Percentiles rank a stretch among this genome's conserved stretches.
Conservation (phyloP, 1,139 yeast genomes). For the Candida tunisiensis region DNA sequence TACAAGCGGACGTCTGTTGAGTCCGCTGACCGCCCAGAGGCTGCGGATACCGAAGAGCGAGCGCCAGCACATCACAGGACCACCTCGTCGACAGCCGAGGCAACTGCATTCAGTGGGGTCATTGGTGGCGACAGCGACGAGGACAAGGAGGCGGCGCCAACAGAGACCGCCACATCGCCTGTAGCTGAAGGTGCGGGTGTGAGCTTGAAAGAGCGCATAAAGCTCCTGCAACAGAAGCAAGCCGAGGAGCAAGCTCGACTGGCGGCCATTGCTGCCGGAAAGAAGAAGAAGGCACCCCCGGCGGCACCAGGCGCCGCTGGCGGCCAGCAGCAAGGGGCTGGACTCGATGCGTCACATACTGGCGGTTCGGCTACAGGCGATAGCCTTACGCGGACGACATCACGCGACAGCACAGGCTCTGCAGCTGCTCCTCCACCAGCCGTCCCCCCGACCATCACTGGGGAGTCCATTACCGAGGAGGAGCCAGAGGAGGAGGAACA, state of each 20-base stretch:
- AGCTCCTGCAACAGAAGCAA: conserved; percentile 66
- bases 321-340: not conserved
- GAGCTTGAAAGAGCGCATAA: conserved; percentile 77
- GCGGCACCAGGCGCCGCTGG: not conserved
- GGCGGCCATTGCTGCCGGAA: conserved; percentile 40
- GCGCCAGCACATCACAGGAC: not conserved
- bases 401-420: no score
- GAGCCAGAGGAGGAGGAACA: conserved; percentile 18
- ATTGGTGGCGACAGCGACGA: not conserved
- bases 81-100: not conserved
- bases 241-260: conserved; percentile 65
- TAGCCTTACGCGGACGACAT: no score
- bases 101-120: no score
- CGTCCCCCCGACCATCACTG: not conserved
- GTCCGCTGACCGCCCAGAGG: not conserved
- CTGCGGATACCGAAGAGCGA: not conserved
- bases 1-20: conserved; percentile 1
- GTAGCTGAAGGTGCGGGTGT: conserved; percentile 13
- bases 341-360: not conserved
- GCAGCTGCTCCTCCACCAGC: not conserved
- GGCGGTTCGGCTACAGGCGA: no score
- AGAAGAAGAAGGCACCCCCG: conserved; percentile 32
- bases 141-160: not conserved
- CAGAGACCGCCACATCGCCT: not conserved
- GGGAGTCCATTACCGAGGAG: no score